phyloP scores from a whole-genome alignment of 2,329 filamentous ascomycete species.

The Cladosporium velox region DNA sequence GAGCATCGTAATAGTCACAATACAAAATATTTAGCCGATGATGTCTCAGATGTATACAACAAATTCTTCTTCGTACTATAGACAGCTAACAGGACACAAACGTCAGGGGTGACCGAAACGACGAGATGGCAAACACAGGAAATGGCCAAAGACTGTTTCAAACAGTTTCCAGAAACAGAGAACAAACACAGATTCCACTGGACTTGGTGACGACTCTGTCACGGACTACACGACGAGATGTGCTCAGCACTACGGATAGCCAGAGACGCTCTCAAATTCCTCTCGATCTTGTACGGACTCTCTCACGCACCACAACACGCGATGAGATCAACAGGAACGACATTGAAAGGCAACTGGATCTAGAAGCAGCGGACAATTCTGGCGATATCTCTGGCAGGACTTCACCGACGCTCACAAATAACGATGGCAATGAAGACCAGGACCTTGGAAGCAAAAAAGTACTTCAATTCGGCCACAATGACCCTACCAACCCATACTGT shows the following conservation, averaged over 20 bases:
- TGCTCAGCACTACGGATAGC: background rate
- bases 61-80: background rate
- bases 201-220: background rate
- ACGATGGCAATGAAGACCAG: background rate
- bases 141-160: background rate
- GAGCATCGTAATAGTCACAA: background rate
- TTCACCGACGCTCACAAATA: background rate
- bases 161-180: background rate
- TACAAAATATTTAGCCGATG: background rate
- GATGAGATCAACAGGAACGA: constrained; percentile 11
- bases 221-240: constrained; percentile 6
- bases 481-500: constrained; percentile 37
- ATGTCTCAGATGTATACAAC: background rate
- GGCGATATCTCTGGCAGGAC: constrained; percentile 11
- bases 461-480: constrained; percentile 40
- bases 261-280: background rate
- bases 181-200: background rate
- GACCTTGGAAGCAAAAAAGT: background rate
- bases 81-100: background rate
- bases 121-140: background rate
- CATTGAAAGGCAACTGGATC: constrained; percentile 10
- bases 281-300: constrained; percentile 6
- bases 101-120: background rate
- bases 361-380: constrained; percentile 9
- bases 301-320: constrained; percentile 5